These are phyloP conservation scores for Trichophyton equinum DNA, from an alignment of 2,329 filamentous ascomycete species.

Conservation along the genomic window DNA sequence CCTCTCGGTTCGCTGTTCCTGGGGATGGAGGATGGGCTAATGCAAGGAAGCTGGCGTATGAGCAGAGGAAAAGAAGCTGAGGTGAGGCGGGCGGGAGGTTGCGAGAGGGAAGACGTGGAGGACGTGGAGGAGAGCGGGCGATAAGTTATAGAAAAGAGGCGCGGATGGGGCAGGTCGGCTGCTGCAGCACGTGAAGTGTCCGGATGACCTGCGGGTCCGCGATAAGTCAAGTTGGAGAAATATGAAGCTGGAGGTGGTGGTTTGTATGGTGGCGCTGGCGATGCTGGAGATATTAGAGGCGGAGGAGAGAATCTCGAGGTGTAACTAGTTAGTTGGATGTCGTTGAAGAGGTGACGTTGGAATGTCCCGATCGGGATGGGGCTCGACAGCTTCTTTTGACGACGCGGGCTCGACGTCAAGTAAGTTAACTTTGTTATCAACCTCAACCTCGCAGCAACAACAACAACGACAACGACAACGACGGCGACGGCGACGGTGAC, in stretches of 20 bases:
- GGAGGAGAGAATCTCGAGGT: background rate
- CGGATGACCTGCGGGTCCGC: constrained; percentile 10
- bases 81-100: background rate
- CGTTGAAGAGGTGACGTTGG: background rate
- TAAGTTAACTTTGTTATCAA: background rate
- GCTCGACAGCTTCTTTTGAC: background rate
- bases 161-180: constrained; percentile 3
- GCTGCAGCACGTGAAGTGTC: constrained; percentile 10
- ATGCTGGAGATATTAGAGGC: background rate
- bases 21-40: constrained; percentile 1
- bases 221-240: background rate
- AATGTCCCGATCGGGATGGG: background rate
- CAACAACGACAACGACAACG: background rate
- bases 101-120: background rate
- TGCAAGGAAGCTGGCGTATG: background rate
- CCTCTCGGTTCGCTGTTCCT: background rate
- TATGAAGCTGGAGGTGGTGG: background rate
- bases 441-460: background rate
- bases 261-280: too few species aligned
- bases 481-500: background rate
- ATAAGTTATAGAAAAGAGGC: background rate
- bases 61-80: background rate
- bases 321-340: background rate
- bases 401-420: background rate
- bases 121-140: background rate